Conservation (phyloP, 768 basidiomycete genomes). For the Leccinum disarticulatum region DNA sequence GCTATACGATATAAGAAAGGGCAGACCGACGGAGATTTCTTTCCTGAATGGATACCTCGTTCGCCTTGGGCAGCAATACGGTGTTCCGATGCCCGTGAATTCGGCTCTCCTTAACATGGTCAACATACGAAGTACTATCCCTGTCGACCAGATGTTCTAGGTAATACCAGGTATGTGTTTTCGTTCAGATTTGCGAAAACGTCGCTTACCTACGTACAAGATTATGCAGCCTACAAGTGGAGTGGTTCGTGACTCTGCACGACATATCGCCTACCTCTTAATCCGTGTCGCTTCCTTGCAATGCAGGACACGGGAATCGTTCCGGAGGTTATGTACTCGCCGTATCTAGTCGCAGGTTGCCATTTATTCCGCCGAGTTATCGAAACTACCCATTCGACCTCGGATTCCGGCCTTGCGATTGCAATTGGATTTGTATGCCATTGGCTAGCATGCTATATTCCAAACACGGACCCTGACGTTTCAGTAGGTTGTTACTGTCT, state of each 20-base stretch:
- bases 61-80: constrained; percentile 55
- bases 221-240: constrained; percentile 1
- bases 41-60: constrained; percentile 82
- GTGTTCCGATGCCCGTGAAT: constrained; percentile 58
- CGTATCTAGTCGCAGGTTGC: not conserved
- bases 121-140: constrained; percentile 55
- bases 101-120: constrained; percentile 56
- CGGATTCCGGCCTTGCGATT: not conserved
- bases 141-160: constrained; percentile 46
- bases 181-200: not conserved
- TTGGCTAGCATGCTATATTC: not conserved
- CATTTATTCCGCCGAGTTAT: not conserved
- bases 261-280: not conserved
- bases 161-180: constrained; percentile 12
- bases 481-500: not conserved
- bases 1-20: constrained; percentile 65
- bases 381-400: not conserved
- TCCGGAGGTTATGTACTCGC: not conserved
- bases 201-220: not conserved
- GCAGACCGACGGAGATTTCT: constrained; percentile 71
- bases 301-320: not conserved
- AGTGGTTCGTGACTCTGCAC: no score
- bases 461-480: not conserved
- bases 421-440: not conserved
- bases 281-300: not conserved